Evolutionary conservation across 345 rosid species (phyloP).

Genomic region (Acer campestre): DNA sequence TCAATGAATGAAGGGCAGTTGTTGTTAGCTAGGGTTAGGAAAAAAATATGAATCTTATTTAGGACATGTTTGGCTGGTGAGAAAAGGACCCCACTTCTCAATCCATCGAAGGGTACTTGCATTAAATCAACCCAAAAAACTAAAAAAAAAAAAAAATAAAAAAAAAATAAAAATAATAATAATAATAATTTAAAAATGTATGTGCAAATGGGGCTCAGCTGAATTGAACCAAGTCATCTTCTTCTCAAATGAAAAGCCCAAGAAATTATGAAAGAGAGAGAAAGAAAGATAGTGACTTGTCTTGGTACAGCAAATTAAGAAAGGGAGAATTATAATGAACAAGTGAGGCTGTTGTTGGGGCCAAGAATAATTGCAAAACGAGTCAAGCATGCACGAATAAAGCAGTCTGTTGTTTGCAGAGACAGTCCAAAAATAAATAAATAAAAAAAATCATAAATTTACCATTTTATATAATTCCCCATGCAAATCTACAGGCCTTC

Average conservation of each 20-base stretch:
- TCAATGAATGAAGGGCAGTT: conserved; percentile 17
- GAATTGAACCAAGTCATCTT: conserved; percentile 5
- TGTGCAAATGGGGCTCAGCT: conserved; percentile 20
- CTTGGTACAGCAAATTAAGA: conserved; percentile 28
- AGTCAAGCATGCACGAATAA: conserved; percentile 40
- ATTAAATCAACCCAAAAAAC: conserved; percentile 24
- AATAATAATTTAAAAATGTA: too few species aligned
- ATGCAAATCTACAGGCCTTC: conserved; percentile 9
- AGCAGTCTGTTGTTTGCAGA: conserved; percentile 28
- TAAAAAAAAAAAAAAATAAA: not conserved
- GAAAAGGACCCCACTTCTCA: conserved; percentile 30
- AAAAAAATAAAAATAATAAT: not conserved
- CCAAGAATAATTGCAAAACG: conserved; percentile 41
- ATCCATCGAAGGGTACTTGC: conserved; percentile 45
- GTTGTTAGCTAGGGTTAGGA: conserved; percentile 14
- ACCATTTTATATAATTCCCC: conserved; percentile 20
- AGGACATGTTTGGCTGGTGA: conserved; percentile 7
- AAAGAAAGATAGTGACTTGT: conserved; percentile 32
- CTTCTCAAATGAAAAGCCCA: conserved; percentile 23
- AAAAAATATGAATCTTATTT: conserved; percentile 1
- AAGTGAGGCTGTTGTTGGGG: conserved; percentile 36
- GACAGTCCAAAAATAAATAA: not conserved
- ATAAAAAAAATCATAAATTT: conserved; percentile 16
- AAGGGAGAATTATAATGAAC: conserved; percentile 38
- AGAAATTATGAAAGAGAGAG: conserved; percentile 22